A percentile compares a stretch with the other conserved stretches of the same genome.
These are phyloP conservation scores for Jacaranda copaia DNA, from an alignment of 257 asterid species.

Conservation along the genomic window DNA sequence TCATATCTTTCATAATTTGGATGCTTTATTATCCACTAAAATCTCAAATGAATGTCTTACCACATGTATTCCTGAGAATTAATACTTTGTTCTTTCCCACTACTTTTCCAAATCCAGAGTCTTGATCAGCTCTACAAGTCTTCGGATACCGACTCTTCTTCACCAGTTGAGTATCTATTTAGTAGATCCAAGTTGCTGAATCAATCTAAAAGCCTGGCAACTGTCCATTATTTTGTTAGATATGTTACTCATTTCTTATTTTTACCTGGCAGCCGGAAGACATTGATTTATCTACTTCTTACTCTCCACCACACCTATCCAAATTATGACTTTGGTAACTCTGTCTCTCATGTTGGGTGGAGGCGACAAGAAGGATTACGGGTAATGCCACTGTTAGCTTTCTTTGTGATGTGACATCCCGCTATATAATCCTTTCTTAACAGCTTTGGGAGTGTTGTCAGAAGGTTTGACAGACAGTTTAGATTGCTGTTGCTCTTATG, in stretches of 20 bases:
- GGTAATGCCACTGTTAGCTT: conserved; percentile 99
- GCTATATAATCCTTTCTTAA: conserved; percentile 73
- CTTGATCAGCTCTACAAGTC: conserved; percentile 70
- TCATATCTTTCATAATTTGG: background rate
- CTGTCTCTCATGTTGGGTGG: conserved; percentile 50
- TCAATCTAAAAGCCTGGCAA: conserved; percentile 31
- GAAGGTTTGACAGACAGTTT: conserved; percentile 99
- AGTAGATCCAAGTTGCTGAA: conserved; percentile 76
- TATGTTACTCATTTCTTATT: conserved; percentile 33
- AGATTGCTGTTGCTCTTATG: conserved; percentile 90
- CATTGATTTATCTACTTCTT: conserved; percentile 90
- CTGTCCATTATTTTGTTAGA: conserved; percentile 15
- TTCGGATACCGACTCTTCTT: conserved; percentile 79
- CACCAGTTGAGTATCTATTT: conserved; percentile 77
- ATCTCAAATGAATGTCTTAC: background rate
- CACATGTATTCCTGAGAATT: background rate
- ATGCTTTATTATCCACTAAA: background rate
- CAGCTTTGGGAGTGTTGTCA: conserved; percentile 98
- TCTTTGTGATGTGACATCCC: conserved; percentile 97
- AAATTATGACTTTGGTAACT: conserved; percentile 95
- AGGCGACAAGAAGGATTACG: conserved; percentile 79
- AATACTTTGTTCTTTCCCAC: conserved; percentile 6
- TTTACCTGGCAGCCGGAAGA: conserved; percentile 78
- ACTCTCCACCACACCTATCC: conserved; percentile 94
- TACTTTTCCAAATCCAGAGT: conserved; percentile 54